phyloP scores from a whole-genome alignment of 495 filamentous ascomycete genomes.

The Trichoderma reesei region DNA sequence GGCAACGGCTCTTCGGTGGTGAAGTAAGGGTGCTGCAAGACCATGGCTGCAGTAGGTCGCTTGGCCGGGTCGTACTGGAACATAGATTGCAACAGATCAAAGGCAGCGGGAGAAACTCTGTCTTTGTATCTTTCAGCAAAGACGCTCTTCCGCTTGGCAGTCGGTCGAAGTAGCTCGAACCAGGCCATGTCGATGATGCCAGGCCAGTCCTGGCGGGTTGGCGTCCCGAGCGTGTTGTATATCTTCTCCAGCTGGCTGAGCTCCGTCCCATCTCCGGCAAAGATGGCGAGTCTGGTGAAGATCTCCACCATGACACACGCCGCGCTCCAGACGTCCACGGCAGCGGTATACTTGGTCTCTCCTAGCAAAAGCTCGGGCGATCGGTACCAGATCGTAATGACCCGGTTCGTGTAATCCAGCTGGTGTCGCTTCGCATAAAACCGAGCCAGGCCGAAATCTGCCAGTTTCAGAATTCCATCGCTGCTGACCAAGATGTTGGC shows the following conservation, averaged over 20 bases:
- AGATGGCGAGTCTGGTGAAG: conserved; percentile 89
- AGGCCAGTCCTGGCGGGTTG: conserved; percentile 76
- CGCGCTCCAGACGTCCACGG: conserved; percentile 96
- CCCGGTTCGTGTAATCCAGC: conserved; percentile 96
- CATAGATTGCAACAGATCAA: conserved; percentile 71
- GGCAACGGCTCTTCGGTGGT: conserved; percentile 68
- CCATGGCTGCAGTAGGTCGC: conserved; percentile 75
- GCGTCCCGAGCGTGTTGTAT: conserved; percentile 85
- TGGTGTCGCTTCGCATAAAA: conserved; percentile 90
- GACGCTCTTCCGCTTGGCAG: conserved; percentile 59
- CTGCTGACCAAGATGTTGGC: conserved; percentile 92
- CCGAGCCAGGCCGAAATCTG: conserved; percentile 94
- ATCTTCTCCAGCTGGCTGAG: conserved; percentile 95
- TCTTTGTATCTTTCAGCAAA: conserved; percentile 79
- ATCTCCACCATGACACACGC: conserved; percentile 96
- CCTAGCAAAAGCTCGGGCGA: conserved; percentile 88
- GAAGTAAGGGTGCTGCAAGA: conserved; percentile 87
- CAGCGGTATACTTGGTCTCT: conserved; percentile 87
- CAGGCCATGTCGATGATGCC: conserved; percentile 84
- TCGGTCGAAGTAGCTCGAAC: conserved; percentile 82
- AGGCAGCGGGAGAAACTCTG: conserved; percentile 61
- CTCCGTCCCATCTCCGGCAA: conserved; percentile 88
- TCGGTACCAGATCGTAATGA: conserved; percentile 97
- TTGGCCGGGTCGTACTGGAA: conserved; percentile 81
- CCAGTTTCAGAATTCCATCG: conserved; percentile 79